These are phyloP conservation scores for Durusdinium trenchii DNA, from an alignment of 73 alveolate genomes.

Conservation along the genomic window DNA sequence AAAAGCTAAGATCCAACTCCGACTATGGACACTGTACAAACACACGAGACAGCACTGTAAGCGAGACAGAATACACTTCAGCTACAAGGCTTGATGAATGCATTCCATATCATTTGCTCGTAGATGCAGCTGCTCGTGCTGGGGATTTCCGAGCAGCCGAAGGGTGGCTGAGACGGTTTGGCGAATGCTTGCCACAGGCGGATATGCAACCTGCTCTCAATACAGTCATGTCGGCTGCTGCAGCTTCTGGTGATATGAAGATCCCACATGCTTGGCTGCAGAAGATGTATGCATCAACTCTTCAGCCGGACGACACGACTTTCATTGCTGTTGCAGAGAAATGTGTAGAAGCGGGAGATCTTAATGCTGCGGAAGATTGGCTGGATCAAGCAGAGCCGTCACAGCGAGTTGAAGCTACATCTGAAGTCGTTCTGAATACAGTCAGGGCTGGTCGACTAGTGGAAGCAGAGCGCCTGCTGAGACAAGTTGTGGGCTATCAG, in stretches of 20 bases:
- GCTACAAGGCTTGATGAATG: background rate
- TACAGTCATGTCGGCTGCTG: slow-evolving; percentile 45
- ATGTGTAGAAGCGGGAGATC: background rate
- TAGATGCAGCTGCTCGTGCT: slow-evolving; percentile 73
- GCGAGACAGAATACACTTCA: background rate
- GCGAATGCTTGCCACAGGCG: background rate
- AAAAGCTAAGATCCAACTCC: background rate
- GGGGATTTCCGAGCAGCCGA: slow-evolving; percentile 66
- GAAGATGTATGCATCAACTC: background rate
- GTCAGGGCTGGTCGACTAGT: background rate
- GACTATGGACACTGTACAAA: too few relatives aligned
- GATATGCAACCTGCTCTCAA: background rate
- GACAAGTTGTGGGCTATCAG: background rate
- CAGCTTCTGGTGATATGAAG: slow-evolving; percentile 1
- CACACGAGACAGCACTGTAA: too few relatives aligned
- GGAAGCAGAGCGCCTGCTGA: background rate
- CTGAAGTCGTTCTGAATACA: background rate
- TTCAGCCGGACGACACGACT: background rate
- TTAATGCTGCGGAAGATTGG: slow-evolving; percentile 10
- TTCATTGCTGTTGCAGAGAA: slow-evolving; percentile 18
- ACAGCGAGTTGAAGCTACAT: background rate
- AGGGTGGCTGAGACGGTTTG: slow-evolving; percentile 22
- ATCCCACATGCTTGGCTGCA: background rate
- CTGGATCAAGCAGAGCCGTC: background rate
- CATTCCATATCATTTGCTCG: slow-evolving; percentile 22